Evolutionary conservation across 1,139 yeast genomes (phyloP).

Genomic region (Suhomyces taliae): DNA sequence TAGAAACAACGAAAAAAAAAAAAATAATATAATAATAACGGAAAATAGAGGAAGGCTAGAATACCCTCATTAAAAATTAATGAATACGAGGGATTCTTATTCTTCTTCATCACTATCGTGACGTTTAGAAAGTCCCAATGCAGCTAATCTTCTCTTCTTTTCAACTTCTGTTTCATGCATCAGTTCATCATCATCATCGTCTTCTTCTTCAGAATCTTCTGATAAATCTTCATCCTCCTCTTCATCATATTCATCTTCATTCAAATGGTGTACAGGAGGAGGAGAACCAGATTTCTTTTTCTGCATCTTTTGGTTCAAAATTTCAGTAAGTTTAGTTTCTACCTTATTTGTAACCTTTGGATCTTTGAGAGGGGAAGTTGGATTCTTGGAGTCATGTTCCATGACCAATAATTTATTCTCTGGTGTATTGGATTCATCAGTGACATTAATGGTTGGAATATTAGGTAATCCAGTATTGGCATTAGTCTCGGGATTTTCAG

Average conservation of each 20-base stretch:
- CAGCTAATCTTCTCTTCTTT: slow-evolving; percentile 74
- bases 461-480: not conserved
- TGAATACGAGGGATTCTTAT: too few relatives aligned
- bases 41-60: too few relatives aligned
- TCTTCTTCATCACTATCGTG: slow-evolving; percentile 59
- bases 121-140: slow-evolving; percentile 60
- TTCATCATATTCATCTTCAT: slow-evolving; percentile 13
- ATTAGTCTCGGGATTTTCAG: not conserved
- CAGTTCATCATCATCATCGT: slow-evolving; percentile 23
- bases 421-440: not conserved
- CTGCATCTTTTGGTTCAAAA: slow-evolving; percentile 14
- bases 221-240: slow-evolving; percentile 15
- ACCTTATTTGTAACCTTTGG: slow-evolving; percentile 23
- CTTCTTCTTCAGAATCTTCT: slow-evolving; percentile 19
- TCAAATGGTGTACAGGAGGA: not conserved
- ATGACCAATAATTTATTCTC: slow-evolving; percentile 13
- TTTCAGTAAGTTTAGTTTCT: slow-evolving; percentile 28
- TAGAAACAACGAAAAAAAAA: too few relatives aligned
- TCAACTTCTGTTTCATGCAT: slow-evolving; percentile 69
- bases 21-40: too few relatives aligned
- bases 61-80: too few relatives aligned
- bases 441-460: slow-evolving; percentile 2
- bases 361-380: slow-evolving; percentile 19
- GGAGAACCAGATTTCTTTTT: not conserved
- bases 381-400: slow-evolving; percentile 24